Base-by-base conservation (phyloP, 257 asterid genomes). In the Asclepias syriaca region DNA sequence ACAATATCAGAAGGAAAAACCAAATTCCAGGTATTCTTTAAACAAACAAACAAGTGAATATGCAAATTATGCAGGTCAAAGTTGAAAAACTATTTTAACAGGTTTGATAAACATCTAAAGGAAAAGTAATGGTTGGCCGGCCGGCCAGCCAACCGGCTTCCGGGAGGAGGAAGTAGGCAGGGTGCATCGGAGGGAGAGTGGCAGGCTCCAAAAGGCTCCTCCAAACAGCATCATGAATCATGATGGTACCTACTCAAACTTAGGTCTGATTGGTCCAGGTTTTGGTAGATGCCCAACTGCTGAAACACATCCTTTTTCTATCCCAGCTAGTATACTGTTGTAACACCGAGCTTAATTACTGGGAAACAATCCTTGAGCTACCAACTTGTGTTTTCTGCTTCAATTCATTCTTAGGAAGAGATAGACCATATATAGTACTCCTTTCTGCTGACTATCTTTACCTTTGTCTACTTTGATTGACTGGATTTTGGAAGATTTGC, bases 401-500 rank as follows among this genome's bases (percentile, higher is more conserved):
- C 15, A 64, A 16, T 8, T 8, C 50, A 64, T 3, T 64, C 49
- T 10, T 37, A 37, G 50, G 9, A 3, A 64, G 50, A 64, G 18
- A 64, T 19, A 6, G 49, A 37, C 15, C 29, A 8, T 27, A 14
- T 18, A 29, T 34, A 34, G 39, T 34, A 64, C 10, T 63, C 15
- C 67, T 8, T 34, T 64, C 50, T 22, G 37, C 18, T 24, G 58
- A 65, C 66, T 34, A 57, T 22, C 67, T 74, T 63, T 34, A 60
- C 54, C 71, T 64, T 32, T n/a, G 66, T 76, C 75, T 79, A 75
- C 78, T 80, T 84, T 27, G 81, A 65, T 70, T 51, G 81, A 32
- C 81, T 65, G 69, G 77, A 66, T 83, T 83, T 83, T 2, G 88
- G 71, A 67, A 59, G 71, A 74, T 45, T 75, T 60, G 78, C 77